phyloP scores from a whole-genome alignment of 371 early-diverging fungal genomes.

The Rhizopus delemar region DNA sequence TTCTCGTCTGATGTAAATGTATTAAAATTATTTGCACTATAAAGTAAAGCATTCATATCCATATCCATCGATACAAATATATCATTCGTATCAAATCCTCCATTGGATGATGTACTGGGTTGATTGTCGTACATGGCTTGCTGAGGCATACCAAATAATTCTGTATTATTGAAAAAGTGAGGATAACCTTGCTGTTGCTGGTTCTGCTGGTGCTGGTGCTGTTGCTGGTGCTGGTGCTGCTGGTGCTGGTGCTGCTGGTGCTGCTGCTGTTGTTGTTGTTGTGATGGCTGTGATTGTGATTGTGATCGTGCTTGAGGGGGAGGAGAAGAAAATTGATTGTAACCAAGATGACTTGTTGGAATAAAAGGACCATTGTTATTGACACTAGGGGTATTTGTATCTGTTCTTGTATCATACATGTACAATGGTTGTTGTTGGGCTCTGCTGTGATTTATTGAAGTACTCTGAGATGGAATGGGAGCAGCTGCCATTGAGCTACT shows the following conservation, averaged over 20 bases:
- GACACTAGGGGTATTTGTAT: conserved; percentile 1
- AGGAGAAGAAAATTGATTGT: not conserved
- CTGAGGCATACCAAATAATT: conserved; percentile 2
- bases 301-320: conserved; percentile 12
- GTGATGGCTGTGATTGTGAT: conserved; percentile 11
- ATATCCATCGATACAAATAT: conserved; percentile 39
- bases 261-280: conserved; percentile 11
- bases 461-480: not conserved
- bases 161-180: not conserved
- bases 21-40: conserved; percentile 15
- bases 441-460: not conserved
- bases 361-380: not conserved
- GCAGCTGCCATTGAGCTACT: not conserved
- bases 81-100: conserved; percentile 21
- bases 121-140: conserved; percentile 2
- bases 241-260: conserved; percentile 8
- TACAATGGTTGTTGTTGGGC: not conserved
- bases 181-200: conserved; percentile 11
- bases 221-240: conserved; percentile 3
- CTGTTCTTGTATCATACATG: conserved; percentile 1
- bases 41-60: conserved; percentile 41
- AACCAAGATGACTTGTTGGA: not conserved
- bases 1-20: conserved; percentile 4
- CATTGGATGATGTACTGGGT: conserved; percentile 1
- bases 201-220: conserved; percentile 10